Percentiles rank a stretch among this genome's conserved stretches.
These are phyloP conservation scores for Gossypium lobatum DNA, from an alignment of 441 rosid species.

Conservation along the genomic window DNA sequence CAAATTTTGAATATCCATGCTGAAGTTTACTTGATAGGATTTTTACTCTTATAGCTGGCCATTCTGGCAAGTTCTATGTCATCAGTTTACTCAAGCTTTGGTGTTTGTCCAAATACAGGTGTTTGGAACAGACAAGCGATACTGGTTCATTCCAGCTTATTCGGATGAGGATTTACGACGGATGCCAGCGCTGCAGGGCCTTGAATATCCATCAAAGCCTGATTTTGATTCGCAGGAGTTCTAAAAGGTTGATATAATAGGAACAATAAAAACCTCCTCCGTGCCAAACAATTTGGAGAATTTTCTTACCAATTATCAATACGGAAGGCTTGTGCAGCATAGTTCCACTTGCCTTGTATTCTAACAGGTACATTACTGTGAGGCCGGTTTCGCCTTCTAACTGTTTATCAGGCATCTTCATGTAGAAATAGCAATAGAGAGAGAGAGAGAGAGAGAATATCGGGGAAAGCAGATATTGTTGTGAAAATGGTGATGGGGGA, in stretches of 20 bases:
- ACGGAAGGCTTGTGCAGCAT: background rate
- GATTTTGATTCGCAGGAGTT: constrained; percentile 64
- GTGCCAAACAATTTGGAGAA: constrained; percentile 1
- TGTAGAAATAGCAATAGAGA: constrained; percentile 13
- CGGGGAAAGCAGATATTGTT: background rate
- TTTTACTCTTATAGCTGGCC: background rate
- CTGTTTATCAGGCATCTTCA: constrained; percentile 14
- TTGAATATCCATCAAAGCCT: constrained; percentile 70
- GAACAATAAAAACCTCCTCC: background rate
- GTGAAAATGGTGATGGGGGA: constrained; percentile 10
- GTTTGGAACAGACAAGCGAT: constrained; percentile 57
- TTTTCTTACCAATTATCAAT: constrained; percentile 21
- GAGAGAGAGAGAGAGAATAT: constrained; percentile 10
- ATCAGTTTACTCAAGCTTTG: background rate
- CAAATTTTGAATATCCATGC: background rate
- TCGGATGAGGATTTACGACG: constrained; percentile 63
- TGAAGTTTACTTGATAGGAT: background rate
- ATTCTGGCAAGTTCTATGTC: background rate
- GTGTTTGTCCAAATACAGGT: constrained; percentile 34
- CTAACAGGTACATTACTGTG: constrained; percentile 17
- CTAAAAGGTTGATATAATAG: constrained; percentile 20
- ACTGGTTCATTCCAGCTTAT: constrained; percentile 68
- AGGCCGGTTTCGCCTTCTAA: constrained; percentile 19
- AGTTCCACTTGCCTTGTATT: constrained; percentile 5
- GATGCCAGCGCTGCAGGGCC: constrained; percentile 76